Base-by-base conservation (phyloP, 306 rosid genomes). In the Pyrus bretschneideri region DNA sequence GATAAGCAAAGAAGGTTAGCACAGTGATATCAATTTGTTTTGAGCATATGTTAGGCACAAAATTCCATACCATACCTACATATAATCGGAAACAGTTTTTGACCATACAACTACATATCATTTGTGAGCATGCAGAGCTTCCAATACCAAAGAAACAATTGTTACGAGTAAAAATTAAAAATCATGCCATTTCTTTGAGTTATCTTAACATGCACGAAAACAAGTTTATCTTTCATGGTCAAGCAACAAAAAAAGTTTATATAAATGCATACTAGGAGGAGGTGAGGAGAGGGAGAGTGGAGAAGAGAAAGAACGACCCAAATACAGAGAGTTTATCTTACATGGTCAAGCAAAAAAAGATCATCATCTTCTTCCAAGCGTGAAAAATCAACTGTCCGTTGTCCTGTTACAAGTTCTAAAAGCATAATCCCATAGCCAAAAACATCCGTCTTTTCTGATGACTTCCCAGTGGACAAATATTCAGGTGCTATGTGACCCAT, bases 401-500 rank as follows among this genome's bases (percentile, higher is more conserved):
- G 99, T 72, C 99, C 99, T 5, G 99, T 96, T 74, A 96, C 98
- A 59, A 96, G 85, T 81, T 96, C 99, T 85, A 96, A 82, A 77
- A 96, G 98, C 99, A 92, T 91, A 70, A 96, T 89, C 67, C 99
- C 99, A 38, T 96, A 96, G 65, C 99, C 98, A 76, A 96, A 96
- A 85, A 96, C 99, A 79, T 96, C 99, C 2, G 99, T 96, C 89
- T 97, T 92, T 80, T 89, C 99, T 13, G 99, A 96, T 67, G 99
- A 91, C 79, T 93, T 96, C 79, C 99, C 97, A 2, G 99, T 96
- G 58, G 99, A 92, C 87, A 96, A 75, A 83, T 96, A 96, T 74
- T 96, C 99, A 22, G 99, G 99, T 79, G 99, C 99, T 83, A 96
- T 92, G 88, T 96, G 99, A 74, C 99, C 99, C 99, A 96, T 91